Evolutionary conservation across 1,284 basidiomycete genomes (phyloP).

Genomic region (Porphyrellus sp.): DNA sequence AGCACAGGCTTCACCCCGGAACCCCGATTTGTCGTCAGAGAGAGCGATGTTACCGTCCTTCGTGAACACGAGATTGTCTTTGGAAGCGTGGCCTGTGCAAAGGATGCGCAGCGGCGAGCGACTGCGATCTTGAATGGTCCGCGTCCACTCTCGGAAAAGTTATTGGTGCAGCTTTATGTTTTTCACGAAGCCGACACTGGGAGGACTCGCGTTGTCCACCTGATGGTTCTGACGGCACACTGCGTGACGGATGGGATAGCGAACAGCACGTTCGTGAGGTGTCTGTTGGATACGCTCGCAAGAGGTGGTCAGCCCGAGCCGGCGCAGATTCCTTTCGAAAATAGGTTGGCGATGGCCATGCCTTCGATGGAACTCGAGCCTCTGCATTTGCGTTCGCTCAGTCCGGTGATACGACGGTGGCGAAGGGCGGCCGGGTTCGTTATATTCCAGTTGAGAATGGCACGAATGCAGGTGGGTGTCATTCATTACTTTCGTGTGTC

Average conservation of each 20-base stretch:
- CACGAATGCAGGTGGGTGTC: too few relatives aligned
- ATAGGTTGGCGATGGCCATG: slow-evolving; percentile 40
- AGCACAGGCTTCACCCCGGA: neutral
- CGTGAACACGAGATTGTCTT: slow-evolving; percentile 12
- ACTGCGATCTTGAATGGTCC: slow-evolving; percentile 10
- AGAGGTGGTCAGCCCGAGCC: neutral
- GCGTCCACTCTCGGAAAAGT: slow-evolving; percentile 20
- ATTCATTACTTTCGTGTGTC: too few relatives aligned
- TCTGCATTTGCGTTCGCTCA: slow-evolving; percentile 26
- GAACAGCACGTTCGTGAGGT: neutral
- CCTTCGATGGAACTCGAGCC: slow-evolving; percentile 41
- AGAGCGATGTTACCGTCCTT: slow-evolving; percentile 14
- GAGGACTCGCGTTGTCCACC: neutral
- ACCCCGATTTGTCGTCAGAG: slow-evolving; percentile 20
- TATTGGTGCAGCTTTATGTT: slow-evolving; percentile 18
- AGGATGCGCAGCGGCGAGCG: slow-evolving; percentile 11
- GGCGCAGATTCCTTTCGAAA: neutral
- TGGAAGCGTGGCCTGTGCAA: slow-evolving; percentile 5
- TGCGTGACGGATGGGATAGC: too few relatives aligned
- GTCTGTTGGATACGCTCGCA: slow-evolving; percentile 46
- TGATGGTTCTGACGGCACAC: too few relatives aligned
- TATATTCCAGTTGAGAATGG: slow-evolving; percentile 35
- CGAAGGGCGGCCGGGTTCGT: slow-evolving; percentile 43
- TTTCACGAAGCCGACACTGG: neutral
- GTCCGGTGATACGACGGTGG: slow-evolving; percentile 44